phyloP scores from a whole-genome alignment of 2,329 filamentous ascomycete genomes.

The Endocalyx cinctus region DNA sequence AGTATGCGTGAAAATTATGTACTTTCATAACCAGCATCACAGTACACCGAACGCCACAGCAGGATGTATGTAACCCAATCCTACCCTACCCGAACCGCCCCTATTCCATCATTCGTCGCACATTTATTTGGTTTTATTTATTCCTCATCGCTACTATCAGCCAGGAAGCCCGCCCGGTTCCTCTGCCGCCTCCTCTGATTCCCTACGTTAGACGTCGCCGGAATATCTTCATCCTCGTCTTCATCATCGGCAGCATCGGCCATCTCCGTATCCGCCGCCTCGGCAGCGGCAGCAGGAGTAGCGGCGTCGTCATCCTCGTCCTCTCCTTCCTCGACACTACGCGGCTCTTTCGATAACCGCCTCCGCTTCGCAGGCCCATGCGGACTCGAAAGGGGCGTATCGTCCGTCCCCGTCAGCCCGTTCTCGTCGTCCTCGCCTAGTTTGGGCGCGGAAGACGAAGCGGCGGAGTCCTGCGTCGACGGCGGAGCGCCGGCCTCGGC shows the following conservation, averaged over 20 bases:
- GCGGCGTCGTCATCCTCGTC: slow-evolving; percentile 18
- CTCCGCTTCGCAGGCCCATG: slow-evolving; percentile 22
- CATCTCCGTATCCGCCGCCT: background rate
- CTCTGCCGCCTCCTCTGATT: slow-evolving; percentile 34
- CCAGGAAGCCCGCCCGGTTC: slow-evolving; percentile 49
- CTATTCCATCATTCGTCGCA: too few relatives aligned
- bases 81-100: too few relatives aligned
- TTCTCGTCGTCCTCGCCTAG: slow-evolving; percentile 27
- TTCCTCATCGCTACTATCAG: slow-evolving; percentile 58
- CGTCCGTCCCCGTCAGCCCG: slow-evolving; percentile 22
- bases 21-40: too few relatives aligned
- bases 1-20: too few relatives aligned
- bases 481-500: slow-evolving; percentile 22
- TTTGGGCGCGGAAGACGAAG: slow-evolving; percentile 7
- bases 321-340: slow-evolving; percentile 1
- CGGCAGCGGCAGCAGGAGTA: too few relatives aligned
- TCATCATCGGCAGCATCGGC: slow-evolving; percentile 26
- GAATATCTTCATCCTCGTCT: slow-evolving; percentile 36
- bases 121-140: slow-evolving; percentile 14
- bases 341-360: slow-evolving; percentile 21
- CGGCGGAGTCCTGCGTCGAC: slow-evolving; percentile 15
- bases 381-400: slow-evolving; percentile 37
- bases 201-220: slow-evolving; percentile 27
- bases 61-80: too few relatives aligned
- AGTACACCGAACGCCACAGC: too few relatives aligned